Conservation (phyloP, 371 early-diverging fungal genomes). For the Apophysomyces variabilis region DNA sequence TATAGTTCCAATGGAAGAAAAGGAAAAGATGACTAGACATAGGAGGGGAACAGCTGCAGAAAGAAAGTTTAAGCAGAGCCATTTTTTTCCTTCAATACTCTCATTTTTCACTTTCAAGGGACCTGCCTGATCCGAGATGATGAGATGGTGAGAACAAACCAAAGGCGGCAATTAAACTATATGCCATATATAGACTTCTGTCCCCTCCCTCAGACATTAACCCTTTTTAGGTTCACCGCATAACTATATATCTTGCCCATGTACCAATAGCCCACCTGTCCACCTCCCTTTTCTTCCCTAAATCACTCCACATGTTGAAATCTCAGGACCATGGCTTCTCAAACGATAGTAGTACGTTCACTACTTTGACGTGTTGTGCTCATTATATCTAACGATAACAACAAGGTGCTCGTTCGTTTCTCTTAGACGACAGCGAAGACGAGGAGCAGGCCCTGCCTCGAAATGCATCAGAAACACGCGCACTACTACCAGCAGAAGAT, state of each 20-base stretch:
- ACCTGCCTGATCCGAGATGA: too few relatives aligned
- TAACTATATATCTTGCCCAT: neutral
- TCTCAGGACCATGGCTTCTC: neutral
- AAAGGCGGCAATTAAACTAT: too few relatives aligned
- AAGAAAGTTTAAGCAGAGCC: too few relatives aligned
- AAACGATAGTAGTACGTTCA: conserved; percentile 1
- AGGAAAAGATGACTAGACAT: too few relatives aligned
- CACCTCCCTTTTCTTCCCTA: neutral
- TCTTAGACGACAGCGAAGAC: conserved; percentile 16
- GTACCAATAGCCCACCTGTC: neutral
- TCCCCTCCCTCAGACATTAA: too few relatives aligned
- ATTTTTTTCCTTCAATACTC: too few relatives aligned
- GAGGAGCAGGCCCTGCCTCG: neutral
- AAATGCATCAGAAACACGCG: conserved; percentile 10
- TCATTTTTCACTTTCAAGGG: too few relatives aligned
- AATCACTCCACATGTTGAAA: neutral
- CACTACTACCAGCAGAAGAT: conserved; percentile 19
- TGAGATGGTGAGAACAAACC: too few relatives aligned
- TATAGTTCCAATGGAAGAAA: too few relatives aligned
- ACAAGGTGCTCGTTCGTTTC: conserved; percentile 26
- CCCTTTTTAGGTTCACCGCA: too few relatives aligned
- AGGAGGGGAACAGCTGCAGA: too few relatives aligned
- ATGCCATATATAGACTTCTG: too few relatives aligned
- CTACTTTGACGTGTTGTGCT: neutral
- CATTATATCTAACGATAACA: neutral